phyloP scores from a whole-genome alignment of 2,329 filamentous ascomycete genomes.

The Mycosphaerella arachidis region DNA sequence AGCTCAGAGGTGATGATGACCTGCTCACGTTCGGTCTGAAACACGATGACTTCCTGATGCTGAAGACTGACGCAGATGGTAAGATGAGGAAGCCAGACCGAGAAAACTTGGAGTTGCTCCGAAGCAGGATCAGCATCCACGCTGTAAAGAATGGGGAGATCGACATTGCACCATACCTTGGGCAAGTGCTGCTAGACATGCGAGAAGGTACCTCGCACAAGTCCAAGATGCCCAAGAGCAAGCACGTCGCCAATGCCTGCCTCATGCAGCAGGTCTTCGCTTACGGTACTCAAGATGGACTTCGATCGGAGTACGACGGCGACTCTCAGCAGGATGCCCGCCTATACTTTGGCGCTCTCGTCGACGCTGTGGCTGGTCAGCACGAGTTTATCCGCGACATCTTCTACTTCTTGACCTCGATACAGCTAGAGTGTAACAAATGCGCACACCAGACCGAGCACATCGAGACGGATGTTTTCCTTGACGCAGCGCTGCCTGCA shows the following conservation, averaged over 20 bases:
- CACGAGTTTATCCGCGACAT: slow-evolving; percentile 3
- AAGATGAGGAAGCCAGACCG: neutral
- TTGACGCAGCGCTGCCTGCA: too few relatives aligned
- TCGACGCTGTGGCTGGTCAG: slow-evolving; percentile 8
- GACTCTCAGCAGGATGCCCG: slow-evolving; percentile 14
- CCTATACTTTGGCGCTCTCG: slow-evolving; percentile 13
- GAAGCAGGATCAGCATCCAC: neutral
- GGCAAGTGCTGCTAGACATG: slow-evolving; percentile 12
- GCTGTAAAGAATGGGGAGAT: slow-evolving; percentile 1
- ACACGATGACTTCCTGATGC: neutral
- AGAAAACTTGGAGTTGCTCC: neutral
- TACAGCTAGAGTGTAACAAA: neutral
- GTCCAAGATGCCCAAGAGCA: neutral
- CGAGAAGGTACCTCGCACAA: neutral
- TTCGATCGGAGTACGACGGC: slow-evolving; percentile 1
- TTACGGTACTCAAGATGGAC: neutral
- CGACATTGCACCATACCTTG: slow-evolving; percentile 14
- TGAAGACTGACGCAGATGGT: neutral
- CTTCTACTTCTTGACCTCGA: slow-evolving; percentile 2
- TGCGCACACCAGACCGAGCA: neutral
- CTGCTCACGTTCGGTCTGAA: neutral
- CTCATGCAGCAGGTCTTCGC: slow-evolving; percentile 19
- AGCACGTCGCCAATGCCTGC: neutral
- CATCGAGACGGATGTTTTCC: neutral
- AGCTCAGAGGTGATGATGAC: neutral